Base-by-base conservation (phyloP, 768 basidiomycete genomes). In the Termitomyces sp. region DNA sequence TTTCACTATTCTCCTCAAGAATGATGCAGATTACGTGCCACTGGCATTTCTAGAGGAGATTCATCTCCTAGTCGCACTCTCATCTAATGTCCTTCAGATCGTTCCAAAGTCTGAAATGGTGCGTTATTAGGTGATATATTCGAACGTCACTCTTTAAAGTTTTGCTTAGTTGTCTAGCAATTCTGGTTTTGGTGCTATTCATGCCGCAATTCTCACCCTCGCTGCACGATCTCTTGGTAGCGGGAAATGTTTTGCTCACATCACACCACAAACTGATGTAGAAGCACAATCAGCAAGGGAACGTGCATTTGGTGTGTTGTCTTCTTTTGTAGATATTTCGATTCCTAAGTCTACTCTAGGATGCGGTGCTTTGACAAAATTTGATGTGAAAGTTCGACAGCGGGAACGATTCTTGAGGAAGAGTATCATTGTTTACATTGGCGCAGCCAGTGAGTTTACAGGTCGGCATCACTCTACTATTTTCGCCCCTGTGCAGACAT, bases 121-220 rank as follows among this genome's bases (percentile, higher is more conserved):
- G 60, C 66, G 87, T 76, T 18, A 29, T 46, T 43, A 27, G 4
- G 12, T 31, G 5, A 14, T 49, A 55, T n/a, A 16, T 13, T 18
- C 13, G 3, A 43, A n/a, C 24, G 20, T 52, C 42, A 56, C 16
- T n/a, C 26, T 20, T 57, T 34, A 50, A 59, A 14, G 5, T 29
- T 18, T 39, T 41, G 29, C 18, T 49, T 56, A 85, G 83, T 68
- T 78, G 48, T 79, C 83, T n/a, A 77, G 83, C 24, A 85, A 81
- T 59, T 81, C 90, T 1, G 90, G 91, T 4, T 96, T 92, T 65
- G 95, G 95, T 3, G 84, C 86, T 0, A 81, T 96, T 46, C 95
- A 98, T 65, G 76, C 84, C 1, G 87, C 91, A 1, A 82, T 95
- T 37, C 75, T 94, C 10, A 77, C 81, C 18, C 74, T 97, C 5